Percentiles rank a stretch among this genome's conserved stretches.
These are phyloP conservation scores for Hypoxylon rickii DNA, from an alignment of 495 filamentous ascomycete genomes.

Conservation along the genomic window DNA sequence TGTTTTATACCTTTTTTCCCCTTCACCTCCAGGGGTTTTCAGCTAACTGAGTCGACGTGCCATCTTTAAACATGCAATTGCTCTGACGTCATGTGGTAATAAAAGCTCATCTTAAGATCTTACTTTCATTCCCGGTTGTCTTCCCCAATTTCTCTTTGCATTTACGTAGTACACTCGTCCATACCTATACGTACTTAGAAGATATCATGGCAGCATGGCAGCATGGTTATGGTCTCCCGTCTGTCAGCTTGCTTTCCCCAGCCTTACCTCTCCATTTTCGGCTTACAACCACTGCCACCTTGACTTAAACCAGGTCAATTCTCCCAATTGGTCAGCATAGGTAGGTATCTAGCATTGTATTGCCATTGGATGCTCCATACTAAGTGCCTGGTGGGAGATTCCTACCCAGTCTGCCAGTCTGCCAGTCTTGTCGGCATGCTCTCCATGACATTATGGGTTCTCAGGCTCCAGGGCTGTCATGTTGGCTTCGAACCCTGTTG, in stretches of 20 bases:
- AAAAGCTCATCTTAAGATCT: slow-evolving; percentile 26
- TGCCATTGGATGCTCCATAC: slow-evolving; percentile 25
- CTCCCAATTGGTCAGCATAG: slow-evolving; percentile 26
- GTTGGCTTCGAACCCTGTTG: slow-evolving; percentile 30
- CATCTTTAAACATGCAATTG: slow-evolving; percentile 4
- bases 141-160: background rate
- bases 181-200: too few species aligned
- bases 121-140: background rate
- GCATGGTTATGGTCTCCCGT: too few species aligned
- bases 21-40: too few species aligned
- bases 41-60: too few species aligned
- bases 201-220: too few species aligned
- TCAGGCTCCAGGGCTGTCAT: background rate
- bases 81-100: slow-evolving; percentile 31
- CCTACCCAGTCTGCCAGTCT: slow-evolving; percentile 12
- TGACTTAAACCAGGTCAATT: slow-evolving; percentile 6
- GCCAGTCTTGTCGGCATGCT: slow-evolving; percentile 10
- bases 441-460: background rate
- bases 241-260: background rate
- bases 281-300: background rate
- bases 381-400: background rate
- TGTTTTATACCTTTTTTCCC: too few species aligned
- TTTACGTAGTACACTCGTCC: too few species aligned
- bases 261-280: slow-evolving; percentile 2
- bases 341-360: too few species aligned